Base-by-base conservation (phyloP, 495 filamentous ascomycete genomes). In the Penicillium parvum region DNA sequence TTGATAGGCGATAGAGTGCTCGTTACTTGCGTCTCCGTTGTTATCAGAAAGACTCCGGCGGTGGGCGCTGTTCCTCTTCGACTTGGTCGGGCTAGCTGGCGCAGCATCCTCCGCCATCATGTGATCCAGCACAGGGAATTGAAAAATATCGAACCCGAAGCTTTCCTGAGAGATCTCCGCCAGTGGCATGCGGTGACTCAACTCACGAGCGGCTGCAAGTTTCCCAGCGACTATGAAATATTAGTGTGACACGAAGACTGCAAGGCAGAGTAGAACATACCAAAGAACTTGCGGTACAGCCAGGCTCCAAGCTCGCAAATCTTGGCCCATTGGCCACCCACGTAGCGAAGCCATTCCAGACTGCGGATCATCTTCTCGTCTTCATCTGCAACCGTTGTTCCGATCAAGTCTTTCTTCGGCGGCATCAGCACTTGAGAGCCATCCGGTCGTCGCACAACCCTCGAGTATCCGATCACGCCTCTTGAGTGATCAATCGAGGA, bases 311-410 rank as follows among this genome's bases (percentile, higher is more conserved):
- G 73, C 11, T 68, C 50, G 63, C 90, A 88, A 3, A 88, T 84
- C 45, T 85, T 74, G 19, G 70, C 60, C 74, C 85, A 88, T 40
- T 87, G 72, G 1, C 75, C 82, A 18, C 85, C 81, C 10, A 88
- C 71, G 32, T 84, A 67, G 45, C 86, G 63, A 57, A 88, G 83
- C 92, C 92, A 98, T 52, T 95, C 86, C 41, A 96, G 61, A 40
- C 83, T 80, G 26, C 83, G 76, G 36, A 96, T 88, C 43, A 96
- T 67, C 29, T 76, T 66, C 34, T 85, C 77, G 44, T 95, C 88
- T 37, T 77, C 63, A 10, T 64, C 60, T 10, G 79, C 75, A 11
- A 79, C 56, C 28, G 78, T 71, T 4, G 79, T 74, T 12, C 82
- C 83, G 17, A 88, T 80, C 50, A 86, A 81, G 43, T 82, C 78